Conservation (phyloP, 1,139 yeast genomes). For the Maudiozyma humilis region DNA sequence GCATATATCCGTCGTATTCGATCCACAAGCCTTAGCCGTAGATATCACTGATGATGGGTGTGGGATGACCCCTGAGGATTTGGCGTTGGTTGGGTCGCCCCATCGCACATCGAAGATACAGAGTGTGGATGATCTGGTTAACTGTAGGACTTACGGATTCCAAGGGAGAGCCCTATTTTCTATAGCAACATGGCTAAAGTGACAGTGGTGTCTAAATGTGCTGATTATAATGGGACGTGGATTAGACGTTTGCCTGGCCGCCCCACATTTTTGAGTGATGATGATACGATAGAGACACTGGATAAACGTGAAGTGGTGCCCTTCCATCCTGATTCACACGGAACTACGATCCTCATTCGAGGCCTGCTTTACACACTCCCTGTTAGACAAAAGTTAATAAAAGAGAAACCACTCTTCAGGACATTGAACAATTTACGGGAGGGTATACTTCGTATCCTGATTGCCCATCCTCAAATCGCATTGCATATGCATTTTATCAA, state of each 20-base stretch:
- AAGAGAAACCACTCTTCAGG: conserved; percentile 20
- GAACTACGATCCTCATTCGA: conserved; percentile 44
- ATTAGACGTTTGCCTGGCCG: conserved; percentile 9
- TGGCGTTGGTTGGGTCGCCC: conserved; percentile 36
- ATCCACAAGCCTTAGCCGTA: conserved; percentile 35
- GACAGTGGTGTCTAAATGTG: conserved; percentile 34
- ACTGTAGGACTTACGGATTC: conserved; percentile 31
- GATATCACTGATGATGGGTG: conserved; percentile 45
- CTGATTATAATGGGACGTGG: conserved; percentile 26
- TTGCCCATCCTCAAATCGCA: conserved; percentile 28
- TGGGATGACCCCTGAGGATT: conserved; percentile 47
- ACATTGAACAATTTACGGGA: conserved; percentile 33
- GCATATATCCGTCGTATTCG: conserved; percentile 35
- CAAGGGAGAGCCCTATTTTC: conserved; percentile 44
- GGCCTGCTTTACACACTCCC: conserved; percentile 50
- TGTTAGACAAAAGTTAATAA: conserved; percentile 40
- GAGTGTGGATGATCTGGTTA: conserved; percentile 26
- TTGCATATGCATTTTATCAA: neutral
- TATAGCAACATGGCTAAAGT: conserved; percentile 35
- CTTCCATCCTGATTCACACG: conserved; percentile 27
- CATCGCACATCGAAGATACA: conserved; percentile 43
- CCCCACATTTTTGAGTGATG: conserved; percentile 9
- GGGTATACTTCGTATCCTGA: conserved; percentile 33
- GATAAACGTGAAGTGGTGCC: conserved; percentile 1
- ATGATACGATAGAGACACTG: neutral